These are phyloP conservation scores for Limonium bicolor DNA, from an alignment of 148 eudicot genomes.

Conservation along the genomic window DNA sequence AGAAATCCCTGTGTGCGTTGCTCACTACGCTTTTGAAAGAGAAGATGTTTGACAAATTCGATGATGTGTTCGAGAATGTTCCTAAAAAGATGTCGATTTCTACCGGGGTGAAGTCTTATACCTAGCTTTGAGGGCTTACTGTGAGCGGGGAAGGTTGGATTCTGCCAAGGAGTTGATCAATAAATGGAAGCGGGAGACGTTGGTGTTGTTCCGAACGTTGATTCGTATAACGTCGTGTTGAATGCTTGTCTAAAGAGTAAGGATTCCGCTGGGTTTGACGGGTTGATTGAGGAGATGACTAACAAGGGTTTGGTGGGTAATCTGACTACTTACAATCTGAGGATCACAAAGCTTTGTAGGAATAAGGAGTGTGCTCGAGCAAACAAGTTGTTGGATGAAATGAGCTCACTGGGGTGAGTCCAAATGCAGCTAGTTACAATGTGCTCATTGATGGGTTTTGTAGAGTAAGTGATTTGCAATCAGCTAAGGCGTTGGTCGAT, in stretches of 20 bases:
- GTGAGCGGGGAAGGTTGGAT: constrained; percentile 5
- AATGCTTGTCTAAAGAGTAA: constrained; percentile 9
- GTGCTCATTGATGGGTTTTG: constrained; percentile 18
- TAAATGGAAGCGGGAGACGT: constrained; percentile 9
- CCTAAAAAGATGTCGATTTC: background rate
- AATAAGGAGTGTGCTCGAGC: constrained; percentile 14
- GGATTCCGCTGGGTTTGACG: constrained; percentile 14
- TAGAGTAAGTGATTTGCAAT: constrained; percentile 14
- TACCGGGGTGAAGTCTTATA: constrained; percentile 9
- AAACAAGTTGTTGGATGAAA: constrained; percentile 17
- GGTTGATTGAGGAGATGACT: constrained; percentile 9
- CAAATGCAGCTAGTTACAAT: constrained; percentile 16
- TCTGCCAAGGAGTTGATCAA: constrained; percentile 10
- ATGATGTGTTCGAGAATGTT: constrained; percentile 2
- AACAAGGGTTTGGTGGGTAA: constrained; percentile 12
- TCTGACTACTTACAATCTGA: constrained; percentile 15
- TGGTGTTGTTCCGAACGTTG: constrained; percentile 8
- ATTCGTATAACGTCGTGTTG: constrained; percentile 14
- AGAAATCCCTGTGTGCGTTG: constrained; percentile 17
- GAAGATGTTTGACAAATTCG: constrained; percentile 7
- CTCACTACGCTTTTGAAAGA: constrained; percentile 11
- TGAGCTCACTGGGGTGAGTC: constrained; percentile 15
- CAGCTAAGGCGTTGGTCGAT: constrained; percentile 12
- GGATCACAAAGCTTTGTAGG: constrained; percentile 15
- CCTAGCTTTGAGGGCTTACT: constrained; percentile 15